Evolutionary conservation across 805 yeast genomes (phyloP).

Genomic region (Tetrapisispora taiwanensis): DNA sequence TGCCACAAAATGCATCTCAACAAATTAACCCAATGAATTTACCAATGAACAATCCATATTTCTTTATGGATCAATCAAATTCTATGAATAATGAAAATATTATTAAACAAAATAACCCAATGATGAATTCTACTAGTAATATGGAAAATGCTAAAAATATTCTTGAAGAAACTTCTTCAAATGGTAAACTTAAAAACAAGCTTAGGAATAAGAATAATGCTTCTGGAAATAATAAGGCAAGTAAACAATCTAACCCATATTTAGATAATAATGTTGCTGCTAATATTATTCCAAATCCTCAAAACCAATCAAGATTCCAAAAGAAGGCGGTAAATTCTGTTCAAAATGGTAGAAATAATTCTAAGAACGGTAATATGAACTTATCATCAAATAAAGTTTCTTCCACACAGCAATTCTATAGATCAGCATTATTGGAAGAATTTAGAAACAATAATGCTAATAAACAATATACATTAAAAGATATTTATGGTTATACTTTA

Average conservation of each 20-base stretch:
- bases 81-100: conserved; percentile 3
- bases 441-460: conserved; percentile 48
- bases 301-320: not conserved
- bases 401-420: conserved; percentile 40
- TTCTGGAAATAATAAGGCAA: conserved; percentile 3
- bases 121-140: conserved; percentile 1
- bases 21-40: not conserved
- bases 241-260: conserved; percentile 18
- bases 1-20: not conserved
- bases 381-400: conserved; percentile 11
- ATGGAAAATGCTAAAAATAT: conserved; percentile 4
- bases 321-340: not conserved
- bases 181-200: conserved; percentile 1
- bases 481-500: conserved; percentile 74
- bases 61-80: conserved; percentile 4
- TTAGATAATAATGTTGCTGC: conserved; percentile 7
- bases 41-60: conserved; percentile 5
- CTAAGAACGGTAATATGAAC: not conserved
- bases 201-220: conserved; percentile 4
- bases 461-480: conserved; percentile 48
- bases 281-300: not conserved
- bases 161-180: conserved; percentile 4
- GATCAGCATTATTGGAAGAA: conserved; percentile 78
- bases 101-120: conserved; percentile 1
- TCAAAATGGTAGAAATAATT: conserved; percentile 9